Conservation (phyloP, 2,329 filamentous ascomycete species). For the Diaporthe sp. region DNA sequence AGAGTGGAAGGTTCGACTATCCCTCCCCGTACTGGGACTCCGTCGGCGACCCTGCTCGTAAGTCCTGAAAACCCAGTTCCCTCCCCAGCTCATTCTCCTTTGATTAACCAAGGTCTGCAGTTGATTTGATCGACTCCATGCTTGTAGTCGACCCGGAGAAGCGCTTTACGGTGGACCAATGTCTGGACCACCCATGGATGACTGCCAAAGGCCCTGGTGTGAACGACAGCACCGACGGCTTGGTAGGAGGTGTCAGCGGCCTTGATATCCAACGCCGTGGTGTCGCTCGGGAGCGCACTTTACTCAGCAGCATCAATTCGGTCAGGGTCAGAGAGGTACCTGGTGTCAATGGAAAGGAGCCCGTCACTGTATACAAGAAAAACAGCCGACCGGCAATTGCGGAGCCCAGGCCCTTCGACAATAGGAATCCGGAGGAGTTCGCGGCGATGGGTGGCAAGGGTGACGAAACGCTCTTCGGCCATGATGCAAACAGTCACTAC, state of each 20-base stretch:
- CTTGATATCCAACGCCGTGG: conserved; percentile 90
- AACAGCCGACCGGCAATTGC: conserved; percentile 62
- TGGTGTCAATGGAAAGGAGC: conserved; percentile 67
- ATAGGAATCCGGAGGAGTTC: conserved; percentile 81
- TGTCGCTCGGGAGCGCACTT: conserved; percentile 83
- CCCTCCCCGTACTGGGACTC: conserved; percentile 97
- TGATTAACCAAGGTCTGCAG: conserved; percentile 48
- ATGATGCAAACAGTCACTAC: conserved; percentile 70
- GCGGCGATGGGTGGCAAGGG: conserved; percentile 88
- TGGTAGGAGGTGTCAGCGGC: conserved; percentile 86
- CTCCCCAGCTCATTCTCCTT: not conserved
- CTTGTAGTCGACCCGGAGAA: conserved; percentile 87
- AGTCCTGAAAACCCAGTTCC: conserved; percentile 48
- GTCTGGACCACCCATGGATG: conserved; percentile 92
- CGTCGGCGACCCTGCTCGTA: conserved; percentile 84
- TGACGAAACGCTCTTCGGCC: conserved; percentile 81
- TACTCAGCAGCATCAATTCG: conserved; percentile 86
- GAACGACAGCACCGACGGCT: conserved; percentile 90
- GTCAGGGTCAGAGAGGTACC: conserved; percentile 70
- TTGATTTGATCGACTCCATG: conserved; percentile 96
- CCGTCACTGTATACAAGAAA: conserved; percentile 82
- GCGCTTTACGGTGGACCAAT: conserved; percentile 91
- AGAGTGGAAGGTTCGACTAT: conserved; percentile 90
- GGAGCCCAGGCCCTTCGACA: conserved; percentile 77
- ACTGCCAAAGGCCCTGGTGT: conserved; percentile 72